Conservation (phyloP, 176 grass and related monocot species). For the Saccharum officinarum region DNA sequence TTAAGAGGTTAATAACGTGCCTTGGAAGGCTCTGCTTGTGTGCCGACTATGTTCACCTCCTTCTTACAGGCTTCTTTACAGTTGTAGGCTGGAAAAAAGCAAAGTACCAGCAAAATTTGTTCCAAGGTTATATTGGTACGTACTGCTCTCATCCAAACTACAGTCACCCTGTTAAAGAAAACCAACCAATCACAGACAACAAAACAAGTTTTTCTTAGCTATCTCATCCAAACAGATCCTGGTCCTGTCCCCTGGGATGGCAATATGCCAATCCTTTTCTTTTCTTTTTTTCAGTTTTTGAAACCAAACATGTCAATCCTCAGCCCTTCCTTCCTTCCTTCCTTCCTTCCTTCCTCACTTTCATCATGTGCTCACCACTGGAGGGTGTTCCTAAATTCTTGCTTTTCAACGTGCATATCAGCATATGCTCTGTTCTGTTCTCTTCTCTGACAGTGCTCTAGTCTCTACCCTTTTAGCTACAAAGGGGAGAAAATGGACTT, state of each 20-base stretch:
- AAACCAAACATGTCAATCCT: neutral
- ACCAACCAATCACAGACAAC: neutral
- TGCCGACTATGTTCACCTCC: neutral
- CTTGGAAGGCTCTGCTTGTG: conserved; percentile 4
- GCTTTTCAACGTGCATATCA: neutral
- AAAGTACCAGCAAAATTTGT: neutral
- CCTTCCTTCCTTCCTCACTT: neutral
- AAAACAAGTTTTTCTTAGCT: neutral
- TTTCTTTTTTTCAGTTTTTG: no score
- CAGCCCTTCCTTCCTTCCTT: neutral
- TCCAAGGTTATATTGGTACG: neutral
- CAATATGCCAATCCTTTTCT: neutral
- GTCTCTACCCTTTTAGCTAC: neutral
- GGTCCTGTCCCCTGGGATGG: neutral
- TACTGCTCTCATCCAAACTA: neutral
- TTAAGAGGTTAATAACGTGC: neutral
- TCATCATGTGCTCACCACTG: conserved; percentile 14
- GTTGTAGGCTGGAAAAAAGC: neutral
- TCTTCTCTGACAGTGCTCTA: neutral
- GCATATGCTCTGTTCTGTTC: neutral
- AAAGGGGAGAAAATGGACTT: neutral
- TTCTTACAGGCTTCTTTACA: neutral
- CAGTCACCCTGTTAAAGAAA: neutral
- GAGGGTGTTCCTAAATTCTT: neutral
- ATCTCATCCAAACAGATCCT: neutral